Evolutionary conservation across 495 filamentous ascomycete species (phyloP), one percentile per base, ranked within the genome.

Genomic region (Trichoderma orchidacearum): DNA sequence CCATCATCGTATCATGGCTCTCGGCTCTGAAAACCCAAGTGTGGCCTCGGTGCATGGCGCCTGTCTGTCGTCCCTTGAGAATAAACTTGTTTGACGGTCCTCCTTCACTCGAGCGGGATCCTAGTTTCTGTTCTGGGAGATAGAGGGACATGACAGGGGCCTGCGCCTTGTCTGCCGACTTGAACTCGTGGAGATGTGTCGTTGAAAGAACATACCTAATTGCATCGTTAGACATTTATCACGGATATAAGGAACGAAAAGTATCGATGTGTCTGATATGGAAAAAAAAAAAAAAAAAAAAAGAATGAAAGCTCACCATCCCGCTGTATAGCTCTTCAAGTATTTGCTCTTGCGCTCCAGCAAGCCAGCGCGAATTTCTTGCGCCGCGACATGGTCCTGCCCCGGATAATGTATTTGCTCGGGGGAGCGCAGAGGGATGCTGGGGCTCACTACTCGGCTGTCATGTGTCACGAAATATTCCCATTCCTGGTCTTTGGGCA

Each of bases 301-400:
- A 52, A 53, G 8, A 1, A 27, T 4, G 25, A 18, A 30, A 30
- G 72, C 84, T 70, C 76, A 94, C 93, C 93, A 98, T 70, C 93
- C 93, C 25, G 92, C 86, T 3, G 91, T 91, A 68, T 96, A 98
- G 65, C 90, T 96, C 79, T 97, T 98, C 38, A 98, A 74, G 68
- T 97, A 98, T 66, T 97, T 98, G 78, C 87, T 94, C 80, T 96
- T 98, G 51, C 93, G 85, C 74, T 98, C 93, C 54, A 98, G 75
- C 72, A 95, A 84, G 1, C 93, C 93, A 5, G 87, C 86, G 51
- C 89, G 78, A 31, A 98, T 84, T 64, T 96, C 93, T 55, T 85
- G 81, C 30, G 88, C 89, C 8, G 90, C 85, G 53, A 86, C 86
- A 66, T 96, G 88, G 63, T 95, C 81, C 62, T 86, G 86, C 15